A percentile compares a stretch with the other conserved stretches of the same genome.
phyloP scores from a whole-genome alignment of 768 basidiomycete genomes.

The Collybia nuda region DNA sequence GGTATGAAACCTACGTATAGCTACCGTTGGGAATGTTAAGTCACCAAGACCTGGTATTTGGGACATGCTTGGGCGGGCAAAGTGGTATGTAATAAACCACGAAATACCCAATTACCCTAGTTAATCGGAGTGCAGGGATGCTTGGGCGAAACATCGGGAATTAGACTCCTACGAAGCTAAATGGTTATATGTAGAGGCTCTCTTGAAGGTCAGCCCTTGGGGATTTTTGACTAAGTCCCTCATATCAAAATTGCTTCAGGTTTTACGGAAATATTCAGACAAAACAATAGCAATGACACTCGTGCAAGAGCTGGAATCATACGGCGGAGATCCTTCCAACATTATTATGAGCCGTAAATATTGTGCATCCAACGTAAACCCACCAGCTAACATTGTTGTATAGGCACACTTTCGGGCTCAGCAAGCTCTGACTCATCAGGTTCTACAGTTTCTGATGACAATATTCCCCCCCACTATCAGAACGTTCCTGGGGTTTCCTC shows the following conservation, averaged over 20 bases:
- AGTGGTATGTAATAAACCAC: conserved; percentile 62
- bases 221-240: background rate
- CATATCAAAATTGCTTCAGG: conserved; percentile 41
- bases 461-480: conserved; percentile 14
- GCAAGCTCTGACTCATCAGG: conserved; percentile 63
- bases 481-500: conserved; percentile 10
- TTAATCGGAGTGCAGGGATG: conserved; percentile 61
- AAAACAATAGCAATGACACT: conserved; percentile 75
- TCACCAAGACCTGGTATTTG: conserved; percentile 79
- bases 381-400: background rate
- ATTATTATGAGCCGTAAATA: conserved; percentile 64
- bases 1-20: conserved; percentile 24
- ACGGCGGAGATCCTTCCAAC: conserved; percentile 64
- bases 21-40: conserved; percentile 87
- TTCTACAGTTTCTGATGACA: conserved; percentile 52
- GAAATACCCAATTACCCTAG: background rate
- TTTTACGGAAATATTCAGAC: conserved; percentile 80
- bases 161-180: conserved; percentile 79
- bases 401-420: conserved; percentile 48
- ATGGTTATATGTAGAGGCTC: conserved; percentile 84
- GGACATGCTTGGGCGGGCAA: conserved; percentile 90
- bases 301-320: conserved; percentile 76
- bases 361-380: background rate
- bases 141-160: conserved; percentile 93
- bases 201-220: conserved; percentile 65